Conservation (phyloP, 2,329 filamentous ascomycete genomes). For the Colletotrichum ledebouriae region DNA sequence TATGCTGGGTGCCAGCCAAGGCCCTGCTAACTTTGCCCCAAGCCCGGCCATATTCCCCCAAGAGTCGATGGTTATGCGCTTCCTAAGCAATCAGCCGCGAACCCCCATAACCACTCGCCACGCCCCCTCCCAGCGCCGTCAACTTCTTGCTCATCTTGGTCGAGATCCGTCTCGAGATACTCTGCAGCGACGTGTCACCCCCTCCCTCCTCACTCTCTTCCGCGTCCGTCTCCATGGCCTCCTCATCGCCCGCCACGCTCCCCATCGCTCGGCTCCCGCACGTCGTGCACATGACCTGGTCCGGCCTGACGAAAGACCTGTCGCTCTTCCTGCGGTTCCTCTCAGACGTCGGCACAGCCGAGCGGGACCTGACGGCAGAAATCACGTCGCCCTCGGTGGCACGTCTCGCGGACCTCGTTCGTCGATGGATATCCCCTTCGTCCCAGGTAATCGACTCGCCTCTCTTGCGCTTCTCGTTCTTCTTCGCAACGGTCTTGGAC, state of each 20-base stretch:
- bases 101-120: slow-evolving; percentile 19
- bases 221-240: not conserved
- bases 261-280: slow-evolving; percentile 25
- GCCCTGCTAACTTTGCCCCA: no score
- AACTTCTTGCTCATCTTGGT: slow-evolving; percentile 26
- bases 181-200: slow-evolving; percentile 1
- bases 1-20: no score
- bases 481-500: no score
- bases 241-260: no score
- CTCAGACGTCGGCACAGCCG: not conserved
- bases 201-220: not conserved
- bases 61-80: no score
- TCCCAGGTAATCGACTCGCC: no score
- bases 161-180: slow-evolving; percentile 22
- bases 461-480: not conserved
- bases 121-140: not conserved
- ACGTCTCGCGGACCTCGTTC: slow-evolving; percentile 20
- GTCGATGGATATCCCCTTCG: not conserved
- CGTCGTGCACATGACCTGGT: slow-evolving; percentile 21
- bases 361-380: not conserved
- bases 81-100: not conserved
- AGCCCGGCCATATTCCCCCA: no score
- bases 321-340: slow-evolving; percentile 15
- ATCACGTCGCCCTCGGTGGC: not conserved
- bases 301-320: not conserved